Evolutionary conservation across 1,139 yeast genomes (phyloP).

Genomic region (Debaryomyces coudertii): DNA sequence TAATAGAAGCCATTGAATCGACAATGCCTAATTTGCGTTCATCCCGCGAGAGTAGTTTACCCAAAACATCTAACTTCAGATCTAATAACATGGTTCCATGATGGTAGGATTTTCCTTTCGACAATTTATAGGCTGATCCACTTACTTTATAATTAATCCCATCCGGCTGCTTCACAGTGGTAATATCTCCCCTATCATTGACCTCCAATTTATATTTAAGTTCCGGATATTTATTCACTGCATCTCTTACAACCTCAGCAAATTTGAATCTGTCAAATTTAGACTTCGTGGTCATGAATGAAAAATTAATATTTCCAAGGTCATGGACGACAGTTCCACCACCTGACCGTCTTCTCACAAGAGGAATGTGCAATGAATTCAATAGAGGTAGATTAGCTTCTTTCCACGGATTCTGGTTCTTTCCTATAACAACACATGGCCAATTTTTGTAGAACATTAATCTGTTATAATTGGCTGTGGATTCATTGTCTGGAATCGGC

Average conservation of each 20-base stretch:
- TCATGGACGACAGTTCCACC: constrained; percentile 99
- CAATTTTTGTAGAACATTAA: constrained; percentile 74
- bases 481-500: constrained; percentile 43
- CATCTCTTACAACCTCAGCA: constrained; percentile 54
- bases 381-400: constrained; percentile 74
- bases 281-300: constrained; percentile 72
- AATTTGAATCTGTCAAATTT: constrained; percentile 68
- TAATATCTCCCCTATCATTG: constrained; percentile 81
- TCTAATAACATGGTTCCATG: constrained; percentile 94
- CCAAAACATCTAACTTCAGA: constrained; percentile 61
- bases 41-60: constrained; percentile 57
- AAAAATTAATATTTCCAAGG: constrained; percentile 85
- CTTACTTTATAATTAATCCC: constrained; percentile 62
- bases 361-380: constrained; percentile 57
- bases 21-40: constrained; percentile 47
- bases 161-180: constrained; percentile 35
- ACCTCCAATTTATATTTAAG: constrained; percentile 36
- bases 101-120: constrained; percentile 83
- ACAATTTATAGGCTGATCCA: constrained; percentile 89
- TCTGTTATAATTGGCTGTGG: constrained; percentile 43
- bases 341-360: constrained; percentile 82
- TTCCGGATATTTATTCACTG: constrained; percentile 42
- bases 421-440: constrained; percentile 92
- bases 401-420: constrained; percentile 93
- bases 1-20: constrained; percentile 63